A percentile compares a stretch with the other conserved stretches of the same genome.
Evolutionary conservation across 192 early-diverging fungal genomes (phyloP).

Genomic region (Coemansia sp.): DNA sequence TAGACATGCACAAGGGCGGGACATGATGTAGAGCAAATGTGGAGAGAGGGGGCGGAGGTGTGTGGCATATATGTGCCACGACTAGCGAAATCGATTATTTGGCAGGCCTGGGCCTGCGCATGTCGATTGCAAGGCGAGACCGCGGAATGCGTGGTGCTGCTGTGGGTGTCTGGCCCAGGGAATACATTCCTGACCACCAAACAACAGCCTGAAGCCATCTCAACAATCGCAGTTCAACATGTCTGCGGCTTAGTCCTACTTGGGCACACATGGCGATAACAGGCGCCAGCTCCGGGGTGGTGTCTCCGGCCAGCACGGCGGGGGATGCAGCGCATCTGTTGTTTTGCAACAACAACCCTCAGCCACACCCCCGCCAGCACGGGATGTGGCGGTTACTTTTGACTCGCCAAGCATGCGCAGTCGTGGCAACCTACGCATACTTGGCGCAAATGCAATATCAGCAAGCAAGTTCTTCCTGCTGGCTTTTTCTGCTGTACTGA

Average conservation of each 20-base stretch:
- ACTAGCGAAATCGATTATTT: neutral
- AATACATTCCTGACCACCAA: neutral
- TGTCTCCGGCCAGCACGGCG: neutral
- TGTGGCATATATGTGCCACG: neutral
- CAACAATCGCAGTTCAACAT: neutral
- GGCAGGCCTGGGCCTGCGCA: neutral
- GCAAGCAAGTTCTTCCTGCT: neutral
- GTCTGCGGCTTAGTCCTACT: neutral
- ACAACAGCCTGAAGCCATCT: neutral
- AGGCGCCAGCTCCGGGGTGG: neutral
- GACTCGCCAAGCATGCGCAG: neutral
- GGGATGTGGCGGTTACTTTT: conserved; percentile 13
- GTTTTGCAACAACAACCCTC: conserved; percentile 16
- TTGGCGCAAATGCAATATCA: neutral
- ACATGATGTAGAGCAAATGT: neutral
- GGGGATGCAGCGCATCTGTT: conserved; percentile 5
- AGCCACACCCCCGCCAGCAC: neutral
- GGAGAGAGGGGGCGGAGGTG: neutral
- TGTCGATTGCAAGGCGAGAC: neutral
- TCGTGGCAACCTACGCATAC: neutral
- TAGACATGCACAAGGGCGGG: neutral
- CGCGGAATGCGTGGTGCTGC: neutral
- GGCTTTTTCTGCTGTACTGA: neutral
- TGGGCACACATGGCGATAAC: neutral
- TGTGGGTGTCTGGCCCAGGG: neutral